Base-by-base conservation (phyloP, 2,329 filamentous ascomycete genomes). In the Fusarium sulawesiense region DNA sequence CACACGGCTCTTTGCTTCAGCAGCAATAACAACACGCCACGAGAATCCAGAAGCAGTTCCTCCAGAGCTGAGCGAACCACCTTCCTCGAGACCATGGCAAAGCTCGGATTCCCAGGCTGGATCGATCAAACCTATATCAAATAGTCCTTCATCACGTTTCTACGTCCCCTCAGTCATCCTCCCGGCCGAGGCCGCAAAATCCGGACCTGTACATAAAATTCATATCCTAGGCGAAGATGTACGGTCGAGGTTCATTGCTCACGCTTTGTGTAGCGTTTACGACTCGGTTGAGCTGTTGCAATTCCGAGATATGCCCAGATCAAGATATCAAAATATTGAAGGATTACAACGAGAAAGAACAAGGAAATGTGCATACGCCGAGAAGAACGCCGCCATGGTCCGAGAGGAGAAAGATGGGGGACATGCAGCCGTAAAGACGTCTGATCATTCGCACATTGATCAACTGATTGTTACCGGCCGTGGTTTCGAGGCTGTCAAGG, bases 391-490 rank as follows among this genome's bases (percentile, higher is more conserved):
- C 11, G 75, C 72, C 4, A 53, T 73, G 0, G 50, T 45, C 3
- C 48, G 60, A 20, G 57, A 64, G 18, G 32, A 71, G 29, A 27
- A 41, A 6, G 27, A 42, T 6, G 12, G 11, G 6, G 53, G 20
- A n/a, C 12, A 60, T 4, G 13, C 32, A 30, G 10, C 3, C 29
- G 4, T 13, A 30, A 7, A 30, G 12, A 42, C 21, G 12, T 57
- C 75, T 32, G 76, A 84, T 55, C 74, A 82, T 20, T 83, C 84
- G 23, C 85, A 83, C 21, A 96, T 97, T 57, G 85, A 91, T 71
- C 89, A 91, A 72, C 83, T 96, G 46, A 87, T 97, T 45, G 84
- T 96, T 21, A 88, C 90, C 3, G 89, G 88, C 25, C 71, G 73
- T 7, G 80, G 78, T 0, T 90, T 91, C 75, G 86, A 91, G 23